A percentile compares a stretch with the other conserved stretches of the same genome.
These are phyloP conservation scores for Cryptococcus sp. DNA, from an alignment of 1,284 basidiomycete genomes.

Conservation along the genomic window DNA sequence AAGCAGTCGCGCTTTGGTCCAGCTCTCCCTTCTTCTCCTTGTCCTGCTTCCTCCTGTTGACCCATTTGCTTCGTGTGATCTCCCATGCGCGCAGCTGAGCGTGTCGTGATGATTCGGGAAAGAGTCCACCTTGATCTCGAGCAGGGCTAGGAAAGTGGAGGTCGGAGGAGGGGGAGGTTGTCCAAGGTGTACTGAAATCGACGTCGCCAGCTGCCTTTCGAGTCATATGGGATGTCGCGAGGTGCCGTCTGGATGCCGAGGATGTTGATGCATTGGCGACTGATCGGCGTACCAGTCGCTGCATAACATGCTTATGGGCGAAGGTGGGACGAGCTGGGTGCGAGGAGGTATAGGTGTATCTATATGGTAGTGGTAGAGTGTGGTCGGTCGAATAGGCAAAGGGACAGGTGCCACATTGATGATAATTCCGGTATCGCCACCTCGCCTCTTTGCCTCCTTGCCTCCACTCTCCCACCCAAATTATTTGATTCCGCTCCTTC, in stretches of 20 bases:
- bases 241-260: background rate
- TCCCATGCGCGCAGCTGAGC: background rate
- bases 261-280: background rate
- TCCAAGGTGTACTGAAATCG: background rate
- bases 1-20: too few relatives aligned
- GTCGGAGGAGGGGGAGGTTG: background rate
- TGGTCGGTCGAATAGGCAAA: background rate
- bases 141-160: background rate
- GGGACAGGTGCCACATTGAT: conserved; percentile 11
- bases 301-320: background rate
- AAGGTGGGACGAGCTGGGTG: background rate
- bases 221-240: background rate
- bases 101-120: background rate
- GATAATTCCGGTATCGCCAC: background rate
- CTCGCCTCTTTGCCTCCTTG: too few relatives aligned
- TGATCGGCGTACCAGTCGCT: background rate
- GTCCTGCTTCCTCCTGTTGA: too few relatives aligned
- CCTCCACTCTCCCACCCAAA: too few relatives aligned
- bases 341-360: background rate
- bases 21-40: too few relatives aligned
- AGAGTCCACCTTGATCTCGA: background rate
- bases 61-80: too few relatives aligned
- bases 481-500: background rate
- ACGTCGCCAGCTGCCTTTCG: background rate
- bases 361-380: background rate